Evolutionary conservation across 331 rosid species (phyloP).

Genomic region (Rhamnella rubrinervis): DNA sequence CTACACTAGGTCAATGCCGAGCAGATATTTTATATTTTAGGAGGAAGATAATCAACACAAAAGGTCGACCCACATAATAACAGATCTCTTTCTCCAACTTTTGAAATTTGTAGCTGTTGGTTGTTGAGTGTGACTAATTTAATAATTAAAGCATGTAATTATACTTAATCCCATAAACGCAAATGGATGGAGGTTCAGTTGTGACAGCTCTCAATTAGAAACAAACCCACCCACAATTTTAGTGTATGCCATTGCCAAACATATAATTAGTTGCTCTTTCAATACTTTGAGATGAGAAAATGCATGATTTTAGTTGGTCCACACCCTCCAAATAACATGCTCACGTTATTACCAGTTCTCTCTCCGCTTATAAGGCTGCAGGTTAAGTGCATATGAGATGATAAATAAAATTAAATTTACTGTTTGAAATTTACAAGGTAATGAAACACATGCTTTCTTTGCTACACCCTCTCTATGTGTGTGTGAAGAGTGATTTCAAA

Average conservation of each 20-base stretch:
- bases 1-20: neutral
- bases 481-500: too few relatives aligned
- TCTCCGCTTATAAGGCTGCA: too few relatives aligned
- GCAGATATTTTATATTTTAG: too few relatives aligned
- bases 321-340: neutral
- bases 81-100: too few relatives aligned
- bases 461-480: constrained; percentile 16
- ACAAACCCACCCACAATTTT: constrained; percentile 29
- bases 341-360: too few relatives aligned
- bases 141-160: neutral
- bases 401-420: too few relatives aligned
- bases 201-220: neutral
- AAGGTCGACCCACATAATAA: neutral
- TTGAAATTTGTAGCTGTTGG: too few relatives aligned
- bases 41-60: too few relatives aligned
- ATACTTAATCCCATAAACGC: neutral
- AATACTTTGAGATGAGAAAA: neutral
- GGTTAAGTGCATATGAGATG: too few relatives aligned
- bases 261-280: constrained; percentile 17
- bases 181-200: constrained; percentile 28
- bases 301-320: constrained; percentile 24
- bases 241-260: neutral
- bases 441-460: too few relatives aligned
- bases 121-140: neutral
- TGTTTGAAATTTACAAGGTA: too few relatives aligned